Conservation (phyloP, 257 asterid species). For the Nicotiana noctiflora region DNA sequence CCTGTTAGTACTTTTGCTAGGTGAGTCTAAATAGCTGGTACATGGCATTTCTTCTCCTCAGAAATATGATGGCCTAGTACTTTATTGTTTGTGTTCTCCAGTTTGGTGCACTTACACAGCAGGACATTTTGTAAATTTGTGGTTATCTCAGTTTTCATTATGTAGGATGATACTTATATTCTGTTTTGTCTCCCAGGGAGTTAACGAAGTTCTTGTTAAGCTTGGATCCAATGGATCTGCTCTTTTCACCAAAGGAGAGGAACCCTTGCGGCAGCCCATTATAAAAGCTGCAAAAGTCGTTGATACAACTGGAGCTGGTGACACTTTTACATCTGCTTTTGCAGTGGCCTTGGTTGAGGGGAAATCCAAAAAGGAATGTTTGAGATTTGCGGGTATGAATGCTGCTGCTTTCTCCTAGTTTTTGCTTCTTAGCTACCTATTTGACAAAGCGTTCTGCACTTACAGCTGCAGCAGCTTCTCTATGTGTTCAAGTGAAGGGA, state of each 20-base stretch:
- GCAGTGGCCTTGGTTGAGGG: constrained; percentile 94
- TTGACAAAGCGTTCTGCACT: constrained; percentile 14
- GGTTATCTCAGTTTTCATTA: background rate
- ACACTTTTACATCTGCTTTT: constrained; percentile 93
- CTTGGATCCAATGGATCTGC: constrained; percentile 84
- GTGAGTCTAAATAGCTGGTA: background rate
- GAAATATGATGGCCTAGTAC: background rate
- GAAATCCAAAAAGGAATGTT: constrained; percentile 61
- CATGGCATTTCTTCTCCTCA: background rate
- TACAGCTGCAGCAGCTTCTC: constrained; percentile 96
- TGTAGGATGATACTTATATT: background rate
- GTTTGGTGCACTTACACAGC: background rate
- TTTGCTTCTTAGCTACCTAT: background rate
- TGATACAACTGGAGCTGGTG: constrained; percentile 98
- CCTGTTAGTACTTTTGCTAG: background rate
- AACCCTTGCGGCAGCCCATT: constrained; percentile 64
- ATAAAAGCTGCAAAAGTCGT: constrained; percentile 69
- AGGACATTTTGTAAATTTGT: background rate
- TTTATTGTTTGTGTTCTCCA: background rate
- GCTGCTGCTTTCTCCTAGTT: background rate
- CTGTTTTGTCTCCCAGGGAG: constrained; percentile 54
- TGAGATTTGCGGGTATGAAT: constrained; percentile 71
- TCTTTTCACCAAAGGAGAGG: constrained; percentile 72
- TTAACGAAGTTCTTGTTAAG: constrained; percentile 78
- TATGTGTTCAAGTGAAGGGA: constrained; percentile 95